Evolutionary conservation across 164 flowering plant genomes (phyloP).

Genomic region (Sedum album): DNA sequence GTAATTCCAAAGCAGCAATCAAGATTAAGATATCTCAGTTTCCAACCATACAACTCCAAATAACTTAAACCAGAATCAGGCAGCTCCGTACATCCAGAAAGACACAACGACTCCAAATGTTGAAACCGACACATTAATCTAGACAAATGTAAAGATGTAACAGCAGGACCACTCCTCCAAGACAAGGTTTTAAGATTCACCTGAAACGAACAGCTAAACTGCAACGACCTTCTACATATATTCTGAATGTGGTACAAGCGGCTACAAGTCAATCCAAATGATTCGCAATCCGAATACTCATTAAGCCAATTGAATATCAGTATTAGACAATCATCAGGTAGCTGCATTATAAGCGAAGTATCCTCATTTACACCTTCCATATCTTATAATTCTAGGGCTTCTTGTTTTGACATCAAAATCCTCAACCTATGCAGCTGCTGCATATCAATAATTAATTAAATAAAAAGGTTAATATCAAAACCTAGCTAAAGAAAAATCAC

Average conservation of each 20-base stretch:
- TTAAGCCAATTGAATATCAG: slow-evolving; percentile 34
- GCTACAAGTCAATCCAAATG: slow-evolving; percentile 69
- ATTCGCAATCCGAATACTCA: slow-evolving; percentile 34
- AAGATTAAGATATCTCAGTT: slow-evolving; percentile 30
- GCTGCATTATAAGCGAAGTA: slow-evolving; percentile 21
- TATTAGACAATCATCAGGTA: slow-evolving; percentile 61
- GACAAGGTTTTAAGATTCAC: slow-evolving; percentile 15
- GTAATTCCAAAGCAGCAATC: slow-evolving; percentile 58
- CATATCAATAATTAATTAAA: too few species aligned
- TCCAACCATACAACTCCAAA: slow-evolving; percentile 34
- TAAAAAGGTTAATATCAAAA: too few species aligned
- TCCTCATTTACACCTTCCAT: neutral
- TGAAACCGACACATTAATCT: slow-evolving; percentile 49
- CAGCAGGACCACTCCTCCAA: slow-evolving; percentile 11
- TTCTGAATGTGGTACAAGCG: slow-evolving; percentile 62
- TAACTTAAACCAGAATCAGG: slow-evolving; percentile 36
- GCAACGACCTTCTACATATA: slow-evolving; percentile 40
- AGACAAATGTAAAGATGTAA: slow-evolving; percentile 29
- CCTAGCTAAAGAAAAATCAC: too few species aligned
- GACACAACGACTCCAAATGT: slow-evolving; percentile 33
- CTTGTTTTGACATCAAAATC: neutral
- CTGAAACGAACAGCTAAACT: slow-evolving; percentile 40
- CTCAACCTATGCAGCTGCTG: too few species aligned
- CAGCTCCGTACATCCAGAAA: slow-evolving; percentile 57
- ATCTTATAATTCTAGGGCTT: neutral